These are phyloP conservation scores for Linum usitatissimum DNA, from an alignment of 345 rosid species.

Conservation along the genomic window DNA sequence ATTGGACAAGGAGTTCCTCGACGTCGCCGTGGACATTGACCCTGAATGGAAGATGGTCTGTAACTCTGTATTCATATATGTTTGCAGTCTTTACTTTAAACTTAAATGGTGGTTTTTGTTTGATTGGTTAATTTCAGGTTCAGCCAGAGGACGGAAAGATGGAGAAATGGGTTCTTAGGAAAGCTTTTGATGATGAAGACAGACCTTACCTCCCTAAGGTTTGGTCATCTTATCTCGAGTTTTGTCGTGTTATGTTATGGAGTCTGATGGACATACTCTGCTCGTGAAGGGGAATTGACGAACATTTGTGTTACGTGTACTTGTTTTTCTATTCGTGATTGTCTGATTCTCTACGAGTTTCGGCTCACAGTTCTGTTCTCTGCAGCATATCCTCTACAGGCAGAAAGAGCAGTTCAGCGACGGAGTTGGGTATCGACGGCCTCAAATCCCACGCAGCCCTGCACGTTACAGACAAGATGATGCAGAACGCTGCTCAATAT, in stretches of 20 bases:
- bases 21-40: conserved; percentile 70
- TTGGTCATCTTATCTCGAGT: not conserved
- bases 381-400: conserved; percentile 80
- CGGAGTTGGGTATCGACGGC: conserved; percentile 94
- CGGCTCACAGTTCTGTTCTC: conserved; percentile 4
- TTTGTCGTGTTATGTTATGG: no score
- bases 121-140: conserved; percentile 27
- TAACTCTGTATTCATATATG: conserved; percentile 26
- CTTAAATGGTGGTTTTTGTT: no score
- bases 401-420: conserved; percentile 97
- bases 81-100: not conserved
- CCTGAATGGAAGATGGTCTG: conserved; percentile 82
- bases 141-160: conserved; percentile 54
- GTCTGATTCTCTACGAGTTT: no score
- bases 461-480: conserved; percentile 77
- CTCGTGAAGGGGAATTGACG: no score
- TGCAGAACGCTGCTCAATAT: conserved; percentile 56
- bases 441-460: conserved; percentile 72
- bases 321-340: no score
- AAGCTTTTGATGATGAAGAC: conserved; percentile 79
- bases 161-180: conserved; percentile 83
- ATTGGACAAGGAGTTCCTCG: conserved; percentile 74
- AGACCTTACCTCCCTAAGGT: conserved; percentile 85
- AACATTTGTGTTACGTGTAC: no score
- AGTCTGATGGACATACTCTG: no score